Base-by-base conservation (phyloP, 352 stramenopile genomes). In the Phytophthora vignae region DNA sequence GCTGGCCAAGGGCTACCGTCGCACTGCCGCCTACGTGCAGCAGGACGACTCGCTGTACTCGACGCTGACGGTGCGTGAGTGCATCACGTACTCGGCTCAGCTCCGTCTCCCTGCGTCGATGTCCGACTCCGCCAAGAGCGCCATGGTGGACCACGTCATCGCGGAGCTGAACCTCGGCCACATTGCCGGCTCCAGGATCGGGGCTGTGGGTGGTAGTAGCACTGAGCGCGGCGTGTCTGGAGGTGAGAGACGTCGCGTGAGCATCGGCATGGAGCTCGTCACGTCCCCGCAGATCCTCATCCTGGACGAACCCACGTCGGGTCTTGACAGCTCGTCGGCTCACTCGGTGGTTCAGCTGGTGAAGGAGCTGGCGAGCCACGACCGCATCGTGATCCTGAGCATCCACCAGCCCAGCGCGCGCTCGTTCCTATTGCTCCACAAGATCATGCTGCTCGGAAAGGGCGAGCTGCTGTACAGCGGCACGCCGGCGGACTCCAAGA, bases 251-350 rank as follows among this genome's bases (percentile, higher is more conserved):
- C 95, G 97, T 44, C 85, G 96, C 22, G 92, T 98, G 31, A 97
- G 87, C 50, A 98, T 99, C 69, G 94, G 92, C 31, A 97, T 97
- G 84, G 94, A 98, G 69, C 91, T 98, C 64, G 93, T 99, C 31
- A 97, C 86, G 25, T 94, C 83, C 49, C 85, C 87, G 22, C 89
- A 94, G 78, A 93, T 96, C 48, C 55, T 96, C 61, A 95, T 97
- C 40, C 67, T 97, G 33, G 93, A 98, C 62, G 96, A 99, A 61
- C 96, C 96, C 19, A 98, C 95, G 1, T 97, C 85, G 8, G 96
- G 95, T 5, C 75, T 98, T 7, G 96, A 99, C 76, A 97, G 87
- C 21, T 97, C 90, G 2, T 93, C 82, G 25, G 94, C 96, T 1
- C 88, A 98, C 55, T 88, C 85, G 8, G 83, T 99, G n/a, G 85